These are phyloP conservation scores for Collariella sp. DNA, from an alignment of 495 filamentous ascomycete genomes.

Conservation along the genomic window DNA sequence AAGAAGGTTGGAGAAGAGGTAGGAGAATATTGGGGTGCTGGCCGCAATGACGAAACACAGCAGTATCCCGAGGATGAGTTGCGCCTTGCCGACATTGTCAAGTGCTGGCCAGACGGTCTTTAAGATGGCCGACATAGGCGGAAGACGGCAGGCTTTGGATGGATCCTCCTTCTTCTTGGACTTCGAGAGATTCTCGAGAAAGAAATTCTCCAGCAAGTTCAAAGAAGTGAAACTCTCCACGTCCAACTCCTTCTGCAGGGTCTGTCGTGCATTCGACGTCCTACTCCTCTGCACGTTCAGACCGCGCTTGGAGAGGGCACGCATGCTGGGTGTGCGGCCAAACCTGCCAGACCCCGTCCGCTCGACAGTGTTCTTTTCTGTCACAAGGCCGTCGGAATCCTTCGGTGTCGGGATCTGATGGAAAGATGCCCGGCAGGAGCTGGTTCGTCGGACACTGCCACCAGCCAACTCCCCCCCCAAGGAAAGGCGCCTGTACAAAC, in stretches of 20 bases:
- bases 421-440: neutral
- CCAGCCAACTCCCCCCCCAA: neutral
- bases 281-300: conserved; percentile 17
- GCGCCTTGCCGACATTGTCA: conserved; percentile 37
- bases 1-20: conserved; percentile 66
- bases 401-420: neutral
- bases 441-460: neutral
- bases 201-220: conserved; percentile 24
- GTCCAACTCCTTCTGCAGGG: neutral
- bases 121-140: conserved; percentile 54
- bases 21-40: conserved; percentile 70
- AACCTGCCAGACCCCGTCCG: neutral
- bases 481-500: conserved; percentile 16
- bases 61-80: conserved; percentile 53
- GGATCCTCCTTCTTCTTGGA: conserved; percentile 14
- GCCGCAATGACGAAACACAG: conserved; percentile 56
- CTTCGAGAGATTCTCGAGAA: conserved; percentile 22
- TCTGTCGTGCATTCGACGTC: conserved; percentile 3
- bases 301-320: conserved; percentile 14
- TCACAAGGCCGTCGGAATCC: neutral
- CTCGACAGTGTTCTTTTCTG: neutral
- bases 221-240: conserved; percentile 6
- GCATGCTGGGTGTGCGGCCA: conserved; percentile 6
- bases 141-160: neutral
- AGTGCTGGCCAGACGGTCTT: conserved; percentile 65